Percentiles rank a stretch among this genome's conserved stretches.
These are phyloP conservation scores for Cephalotrichum gorgonifer DNA, from an alignment of 2,329 filamentous ascomycete genomes.

Conservation along the genomic window DNA sequence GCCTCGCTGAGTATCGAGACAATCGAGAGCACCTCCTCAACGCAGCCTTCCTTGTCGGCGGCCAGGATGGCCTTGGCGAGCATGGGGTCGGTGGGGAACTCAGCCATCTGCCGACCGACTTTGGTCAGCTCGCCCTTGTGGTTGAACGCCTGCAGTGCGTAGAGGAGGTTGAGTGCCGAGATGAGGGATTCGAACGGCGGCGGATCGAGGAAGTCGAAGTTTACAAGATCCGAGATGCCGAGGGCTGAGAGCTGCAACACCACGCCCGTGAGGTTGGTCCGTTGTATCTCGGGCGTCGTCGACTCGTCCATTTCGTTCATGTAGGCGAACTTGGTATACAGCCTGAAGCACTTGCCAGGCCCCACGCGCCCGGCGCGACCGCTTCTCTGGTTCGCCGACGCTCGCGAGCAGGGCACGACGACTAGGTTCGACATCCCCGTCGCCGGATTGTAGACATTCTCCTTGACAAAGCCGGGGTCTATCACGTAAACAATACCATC, in stretches of 20 bases:
- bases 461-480: conserved; percentile 89
- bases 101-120: conserved; percentile 85
- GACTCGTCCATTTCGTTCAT: conserved; percentile 92
- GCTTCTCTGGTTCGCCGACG: conserved; percentile 85
- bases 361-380: conserved; percentile 88
- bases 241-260: conserved; percentile 81
- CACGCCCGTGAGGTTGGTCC: conserved; percentile 76
- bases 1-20: conserved; percentile 92
- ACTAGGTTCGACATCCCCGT: conserved; percentile 90
- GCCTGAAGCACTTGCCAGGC: conserved; percentile 82
- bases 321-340: conserved; percentile 90
- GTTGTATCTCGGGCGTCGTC: conserved; percentile 85
- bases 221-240: conserved; percentile 82
- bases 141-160: conserved; percentile 81
- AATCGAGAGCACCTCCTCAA: conserved; percentile 84
- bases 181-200: conserved; percentile 86
- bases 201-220: conserved; percentile 95
- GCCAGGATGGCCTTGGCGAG: conserved; percentile 81
- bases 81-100: conserved; percentile 90
- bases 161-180: conserved; percentile 79
- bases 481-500: conserved; percentile 96
- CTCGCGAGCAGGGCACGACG: conserved; percentile 82
- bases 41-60: conserved; percentile 82
- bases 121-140: conserved; percentile 84
- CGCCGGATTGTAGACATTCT: conserved; percentile 84